phyloP scores from a whole-genome alignment of 202 grass and related monocot species.

The Panicum virgatum region DNA sequence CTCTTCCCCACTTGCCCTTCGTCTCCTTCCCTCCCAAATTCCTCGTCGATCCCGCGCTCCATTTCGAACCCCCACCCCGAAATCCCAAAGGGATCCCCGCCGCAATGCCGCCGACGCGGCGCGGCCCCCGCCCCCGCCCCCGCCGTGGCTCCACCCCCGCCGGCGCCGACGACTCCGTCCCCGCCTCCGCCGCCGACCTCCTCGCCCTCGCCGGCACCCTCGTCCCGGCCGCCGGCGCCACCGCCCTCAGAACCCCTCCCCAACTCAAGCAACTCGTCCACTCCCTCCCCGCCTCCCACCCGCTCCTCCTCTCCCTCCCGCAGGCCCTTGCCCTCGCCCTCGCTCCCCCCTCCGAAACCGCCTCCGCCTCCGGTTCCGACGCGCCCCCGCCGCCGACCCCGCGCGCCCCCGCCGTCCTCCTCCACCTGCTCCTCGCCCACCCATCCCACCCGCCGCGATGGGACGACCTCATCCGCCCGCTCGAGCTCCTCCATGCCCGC shows the following conservation, averaged over 20 bases:
- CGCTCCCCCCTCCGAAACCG: neutral
- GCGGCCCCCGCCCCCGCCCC: too few relatives aligned
- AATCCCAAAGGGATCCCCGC: conserved; percentile 1
- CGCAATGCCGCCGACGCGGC: conserved; percentile 43
- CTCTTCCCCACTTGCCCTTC: neutral
- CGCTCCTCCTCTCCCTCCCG: conserved; percentile 45
- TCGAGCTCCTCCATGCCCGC: conserved; percentile 60
- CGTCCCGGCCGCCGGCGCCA: neutral
- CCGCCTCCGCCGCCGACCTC: conserved; percentile 37
- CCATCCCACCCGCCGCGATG: conserved; percentile 51
- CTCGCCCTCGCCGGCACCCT: conserved; percentile 37
- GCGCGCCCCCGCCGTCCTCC: conserved; percentile 46
- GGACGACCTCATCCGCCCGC: conserved; percentile 56
- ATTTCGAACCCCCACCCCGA: conserved; percentile 39
- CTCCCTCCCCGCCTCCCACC: conserved; percentile 44
- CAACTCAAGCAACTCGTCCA: conserved; percentile 54
- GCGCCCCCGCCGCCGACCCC: neutral
- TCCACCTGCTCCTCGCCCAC: conserved; percentile 66
- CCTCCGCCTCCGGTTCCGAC: neutral
- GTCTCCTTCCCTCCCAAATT: neutral
- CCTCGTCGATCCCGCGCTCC: conserved; percentile 29
- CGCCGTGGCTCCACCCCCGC: neutral
- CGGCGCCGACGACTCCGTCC: neutral
- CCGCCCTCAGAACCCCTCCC: conserved; percentile 33
- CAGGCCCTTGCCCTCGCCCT: conserved; percentile 18